These are phyloP conservation scores for Vitis labrusca DNA, from an alignment of 164 flowering plant genomes.

Conservation along the genomic window DNA sequence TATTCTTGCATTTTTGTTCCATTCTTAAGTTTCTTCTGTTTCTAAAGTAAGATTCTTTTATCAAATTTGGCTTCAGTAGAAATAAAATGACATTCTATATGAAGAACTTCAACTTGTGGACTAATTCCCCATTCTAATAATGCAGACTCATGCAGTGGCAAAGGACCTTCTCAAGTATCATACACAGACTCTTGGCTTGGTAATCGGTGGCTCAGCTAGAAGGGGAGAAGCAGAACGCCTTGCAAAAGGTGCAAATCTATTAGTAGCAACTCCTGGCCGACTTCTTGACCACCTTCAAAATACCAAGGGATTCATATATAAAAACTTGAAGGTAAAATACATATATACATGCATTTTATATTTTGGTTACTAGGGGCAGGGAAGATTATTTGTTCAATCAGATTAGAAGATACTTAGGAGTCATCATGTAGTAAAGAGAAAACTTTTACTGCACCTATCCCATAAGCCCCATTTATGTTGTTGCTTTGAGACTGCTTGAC, in stretches of 20 bases:
- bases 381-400: too few relatives aligned
- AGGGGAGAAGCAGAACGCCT: conserved; percentile 90
- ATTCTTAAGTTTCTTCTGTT: too few relatives aligned
- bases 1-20: too few relatives aligned
- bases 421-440: too few relatives aligned
- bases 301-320: conserved; percentile 83
- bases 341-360: neutral
- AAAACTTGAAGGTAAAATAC: conserved; percentile 66
- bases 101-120: neutral
- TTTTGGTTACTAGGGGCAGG: too few relatives aligned
- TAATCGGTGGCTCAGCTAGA: conserved; percentile 84
- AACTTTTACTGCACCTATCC: too few relatives aligned
- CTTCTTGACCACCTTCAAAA: conserved; percentile 94
- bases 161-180: conserved; percentile 89
- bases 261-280: conserved; percentile 96
- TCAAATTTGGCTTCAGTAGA: neutral
- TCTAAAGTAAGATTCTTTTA: too few relatives aligned
- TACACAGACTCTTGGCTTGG: conserved; percentile 81
- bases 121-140: conserved; percentile 4
- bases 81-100: neutral
- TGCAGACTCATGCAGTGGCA: conserved; percentile 93
- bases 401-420: too few relatives aligned
- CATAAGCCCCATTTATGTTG: too few relatives aligned
- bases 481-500: too few relatives aligned
- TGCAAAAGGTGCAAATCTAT: conserved; percentile 77